These are phyloP conservation scores for Claviceps purpurea DNA, from an alignment of 2,329 filamentous ascomycete genomes.

Conservation along the genomic window DNA sequence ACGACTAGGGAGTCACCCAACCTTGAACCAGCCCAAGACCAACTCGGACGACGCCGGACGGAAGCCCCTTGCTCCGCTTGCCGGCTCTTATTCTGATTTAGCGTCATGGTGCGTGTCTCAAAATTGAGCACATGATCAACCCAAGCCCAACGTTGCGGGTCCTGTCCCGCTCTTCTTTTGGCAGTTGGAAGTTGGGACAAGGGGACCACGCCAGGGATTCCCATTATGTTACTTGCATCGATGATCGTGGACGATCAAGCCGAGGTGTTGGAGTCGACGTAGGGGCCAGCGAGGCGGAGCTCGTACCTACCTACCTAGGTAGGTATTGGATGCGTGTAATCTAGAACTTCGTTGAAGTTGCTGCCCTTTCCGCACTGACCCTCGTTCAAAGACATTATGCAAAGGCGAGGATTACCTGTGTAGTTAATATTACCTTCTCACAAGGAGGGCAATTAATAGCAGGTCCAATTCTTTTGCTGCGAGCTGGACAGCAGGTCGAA, in stretches of 20 bases:
- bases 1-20: not conserved
- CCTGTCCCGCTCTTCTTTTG: conserved; percentile 4
- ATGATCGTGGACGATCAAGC: too few relatives aligned
- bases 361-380: too few relatives aligned
- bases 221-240: too few relatives aligned
- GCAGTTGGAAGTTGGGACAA: conserved; percentile 1
- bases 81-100: conserved; percentile 17
- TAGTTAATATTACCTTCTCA: too few relatives aligned
- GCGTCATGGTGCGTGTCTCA: conserved; percentile 26
- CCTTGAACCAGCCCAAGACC: not conserved
- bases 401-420: too few relatives aligned
- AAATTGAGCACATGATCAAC: conserved; percentile 33
- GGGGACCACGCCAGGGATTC: not conserved
- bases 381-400: too few relatives aligned
- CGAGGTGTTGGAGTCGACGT: not conserved
- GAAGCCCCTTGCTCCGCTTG: conserved; percentile 10
- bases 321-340: too few relatives aligned
- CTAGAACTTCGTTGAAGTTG: too few relatives aligned
- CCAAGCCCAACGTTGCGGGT: conserved; percentile 27
- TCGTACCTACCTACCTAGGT: too few relatives aligned
- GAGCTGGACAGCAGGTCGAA: not conserved
- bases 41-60: not conserved
- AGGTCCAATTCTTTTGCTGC: not conserved
- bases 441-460: not conserved
- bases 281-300: too few relatives aligned